Evolutionary conservation across 2,329 filamentous ascomycete species (phyloP).

Genomic region (Lojkania enalia): DNA sequence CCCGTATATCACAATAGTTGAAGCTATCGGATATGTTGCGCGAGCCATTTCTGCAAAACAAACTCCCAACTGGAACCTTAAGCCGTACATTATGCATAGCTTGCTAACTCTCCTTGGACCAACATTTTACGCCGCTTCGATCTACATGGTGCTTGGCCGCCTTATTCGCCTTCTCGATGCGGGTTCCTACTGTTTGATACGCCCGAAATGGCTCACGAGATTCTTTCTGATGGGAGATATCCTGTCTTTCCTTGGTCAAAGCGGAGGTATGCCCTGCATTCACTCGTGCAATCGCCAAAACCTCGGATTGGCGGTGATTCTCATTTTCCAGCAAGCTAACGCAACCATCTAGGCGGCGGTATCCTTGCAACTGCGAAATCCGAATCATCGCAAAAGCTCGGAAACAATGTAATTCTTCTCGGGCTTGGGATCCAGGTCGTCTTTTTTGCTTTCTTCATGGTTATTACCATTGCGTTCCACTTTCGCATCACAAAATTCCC

Average conservation of each 20-base stretch:
- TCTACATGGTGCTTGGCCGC: slow-evolving; percentile 50
- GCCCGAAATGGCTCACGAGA: neutral
- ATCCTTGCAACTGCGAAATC: no score
- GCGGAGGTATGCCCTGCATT: no score
- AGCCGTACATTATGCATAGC: slow-evolving; percentile 44
- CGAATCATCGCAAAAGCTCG: no score
- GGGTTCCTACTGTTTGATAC: neutral
- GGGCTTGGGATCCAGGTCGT: neutral
- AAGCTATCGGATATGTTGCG: slow-evolving; percentile 41
- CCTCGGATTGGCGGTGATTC: no score
- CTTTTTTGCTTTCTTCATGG: neutral
- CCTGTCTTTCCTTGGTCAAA: neutral
- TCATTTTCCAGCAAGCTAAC: no score
- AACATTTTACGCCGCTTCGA: slow-evolving; percentile 48
- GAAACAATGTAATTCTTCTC: no score
- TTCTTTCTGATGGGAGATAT: neutral
- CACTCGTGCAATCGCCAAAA: no score
- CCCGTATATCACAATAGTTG: slow-evolving; percentile 13
- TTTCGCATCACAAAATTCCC: no score
- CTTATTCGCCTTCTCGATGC: slow-evolving; percentile 29
- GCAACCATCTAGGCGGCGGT: no score
- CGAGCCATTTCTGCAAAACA: slow-evolving; percentile 21
- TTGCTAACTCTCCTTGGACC: slow-evolving; percentile 47
- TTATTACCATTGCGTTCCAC: neutral
- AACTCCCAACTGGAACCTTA: slow-evolving; percentile 27